A percentile compares a stretch with the other conserved stretches of the same genome.
Evolutionary conservation across 2,329 filamentous ascomycete species (phyloP).

Genomic region (Scedosporium apiospermum): DNA sequence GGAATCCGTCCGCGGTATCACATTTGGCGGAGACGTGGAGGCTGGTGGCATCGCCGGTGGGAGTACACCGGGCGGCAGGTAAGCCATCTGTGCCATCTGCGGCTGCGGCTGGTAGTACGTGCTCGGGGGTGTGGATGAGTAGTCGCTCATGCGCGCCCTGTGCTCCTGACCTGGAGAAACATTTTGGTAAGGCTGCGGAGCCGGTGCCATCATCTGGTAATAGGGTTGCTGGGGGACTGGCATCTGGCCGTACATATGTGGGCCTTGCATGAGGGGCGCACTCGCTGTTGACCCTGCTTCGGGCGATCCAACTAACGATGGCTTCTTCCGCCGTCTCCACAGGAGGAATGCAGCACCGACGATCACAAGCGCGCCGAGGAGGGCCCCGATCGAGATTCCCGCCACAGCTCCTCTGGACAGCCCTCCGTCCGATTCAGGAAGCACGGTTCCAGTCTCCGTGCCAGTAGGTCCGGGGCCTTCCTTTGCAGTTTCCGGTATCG

Average conservation of each 20-base stretch:
- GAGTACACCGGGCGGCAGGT: not conserved
- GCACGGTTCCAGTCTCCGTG: not conserved
- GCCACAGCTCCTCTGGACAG: not conserved
- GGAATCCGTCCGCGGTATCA: not conserved
- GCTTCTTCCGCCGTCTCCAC: not conserved
- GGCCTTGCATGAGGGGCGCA: not conserved
- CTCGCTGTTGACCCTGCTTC: not conserved
- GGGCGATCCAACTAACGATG: not conserved
- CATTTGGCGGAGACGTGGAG: not conserved
- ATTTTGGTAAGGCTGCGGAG: not conserved
- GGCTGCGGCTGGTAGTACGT: not conserved
- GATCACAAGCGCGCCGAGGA: not conserved
- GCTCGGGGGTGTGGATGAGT: not conserved
- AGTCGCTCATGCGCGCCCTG: not conserved
- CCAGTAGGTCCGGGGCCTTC: not conserved
- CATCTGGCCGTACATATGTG: not conserved
- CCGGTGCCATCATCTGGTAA: not conserved
- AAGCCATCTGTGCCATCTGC: not conserved
- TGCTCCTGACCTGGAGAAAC: not conserved
- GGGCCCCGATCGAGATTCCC: not conserved
- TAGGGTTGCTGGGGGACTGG: not conserved
- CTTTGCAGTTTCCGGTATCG: not conserved
- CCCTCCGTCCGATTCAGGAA: not conserved
- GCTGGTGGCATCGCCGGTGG: not conserved
- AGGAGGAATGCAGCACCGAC: not conserved